Conservation (phyloP, 2,329 filamentous ascomycete species). For the Arthrobotrys sphaeroides region DNA sequence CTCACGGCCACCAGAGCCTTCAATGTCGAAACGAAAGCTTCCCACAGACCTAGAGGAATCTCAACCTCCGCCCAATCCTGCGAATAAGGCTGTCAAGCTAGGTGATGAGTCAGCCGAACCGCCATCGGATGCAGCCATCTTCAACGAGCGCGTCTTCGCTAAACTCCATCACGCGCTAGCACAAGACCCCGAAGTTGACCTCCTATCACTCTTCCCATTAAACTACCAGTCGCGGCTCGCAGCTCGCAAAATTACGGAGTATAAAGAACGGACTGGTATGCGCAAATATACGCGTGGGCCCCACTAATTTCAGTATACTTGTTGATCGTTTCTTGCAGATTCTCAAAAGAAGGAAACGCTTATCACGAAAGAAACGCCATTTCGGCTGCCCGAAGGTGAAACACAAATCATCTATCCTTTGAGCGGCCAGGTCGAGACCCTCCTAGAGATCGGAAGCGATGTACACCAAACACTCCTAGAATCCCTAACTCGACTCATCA, state of each 20-base stretch:
- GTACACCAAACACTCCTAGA: slow-evolving; percentile 4
- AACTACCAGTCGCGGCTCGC: slow-evolving; percentile 26
- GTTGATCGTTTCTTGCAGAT: slow-evolving; percentile 18
- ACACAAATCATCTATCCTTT: slow-evolving; percentile 10
- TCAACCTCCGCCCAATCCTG: background rate
- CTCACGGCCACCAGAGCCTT: background rate
- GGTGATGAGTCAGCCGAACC: slow-evolving; percentile 12
- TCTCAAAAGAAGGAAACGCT: slow-evolving; percentile 14
- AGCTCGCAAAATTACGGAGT: slow-evolving; percentile 21
- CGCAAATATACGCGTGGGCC: background rate
- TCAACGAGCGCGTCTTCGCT: slow-evolving; percentile 16
- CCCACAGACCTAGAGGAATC: background rate
- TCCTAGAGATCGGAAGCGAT: slow-evolving; percentile 4
- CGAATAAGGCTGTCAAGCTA: background rate
- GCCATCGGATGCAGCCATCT: slow-evolving; percentile 17
- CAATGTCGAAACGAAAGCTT: background rate
- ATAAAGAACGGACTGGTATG: slow-evolving; percentile 21
- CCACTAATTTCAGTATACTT: background rate
- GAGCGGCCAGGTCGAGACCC: slow-evolving; percentile 16
- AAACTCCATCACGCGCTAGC: slow-evolving; percentile 8
- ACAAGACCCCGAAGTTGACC: slow-evolving; percentile 29
- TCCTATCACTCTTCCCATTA: slow-evolving; percentile 26
- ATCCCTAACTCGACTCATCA: slow-evolving; percentile 12
- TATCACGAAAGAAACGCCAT: slow-evolving; percentile 9
- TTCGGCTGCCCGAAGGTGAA: slow-evolving; percentile 12